Evolutionary conservation across 2,329 filamentous ascomycete genomes (phyloP).

Genomic region (Coniochaeta hoffmannii): DNA sequence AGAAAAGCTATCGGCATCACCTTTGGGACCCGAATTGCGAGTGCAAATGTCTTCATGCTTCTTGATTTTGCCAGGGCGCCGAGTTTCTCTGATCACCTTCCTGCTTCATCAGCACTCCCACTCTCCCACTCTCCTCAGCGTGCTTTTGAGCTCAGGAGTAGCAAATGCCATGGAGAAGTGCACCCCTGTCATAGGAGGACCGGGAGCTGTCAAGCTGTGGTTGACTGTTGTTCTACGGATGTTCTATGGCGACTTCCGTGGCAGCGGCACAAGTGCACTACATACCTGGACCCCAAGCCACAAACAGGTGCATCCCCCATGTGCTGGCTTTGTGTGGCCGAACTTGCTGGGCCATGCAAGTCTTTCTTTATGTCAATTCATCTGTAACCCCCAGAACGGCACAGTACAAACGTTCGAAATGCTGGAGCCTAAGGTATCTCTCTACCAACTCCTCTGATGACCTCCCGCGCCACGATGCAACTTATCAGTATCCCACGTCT

Average conservation of each 20-base stretch:
- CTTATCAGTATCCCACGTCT: neutral
- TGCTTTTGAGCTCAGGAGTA: conserved; percentile 1
- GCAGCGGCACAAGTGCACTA: neutral
- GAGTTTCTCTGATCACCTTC: neutral
- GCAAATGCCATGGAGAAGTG: neutral
- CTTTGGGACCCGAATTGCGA: neutral
- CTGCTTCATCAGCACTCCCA: neutral
- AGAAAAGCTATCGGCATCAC: no score
- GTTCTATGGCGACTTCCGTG: neutral
- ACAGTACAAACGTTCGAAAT: neutral
- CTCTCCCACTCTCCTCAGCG: neutral
- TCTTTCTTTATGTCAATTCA: neutral
- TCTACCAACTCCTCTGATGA: no score
- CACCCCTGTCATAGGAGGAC: neutral
- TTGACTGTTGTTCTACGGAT: neutral
- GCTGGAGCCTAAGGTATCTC: neutral
- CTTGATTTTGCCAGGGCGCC: neutral
- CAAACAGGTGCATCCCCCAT: no score
- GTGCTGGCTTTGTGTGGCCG: neutral
- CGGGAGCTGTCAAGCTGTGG: neutral
- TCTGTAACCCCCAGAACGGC: neutral
- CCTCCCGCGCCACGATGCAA: neutral
- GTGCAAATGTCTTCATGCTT: neutral
- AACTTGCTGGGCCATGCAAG: neutral
- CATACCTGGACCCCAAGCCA: no score